A percentile compares a stretch with the other conserved stretches of the same genome.
Evolutionary conservation across 768 basidiomycete genomes (phyloP).

Genomic region (Boletus rubropictus): DNA sequence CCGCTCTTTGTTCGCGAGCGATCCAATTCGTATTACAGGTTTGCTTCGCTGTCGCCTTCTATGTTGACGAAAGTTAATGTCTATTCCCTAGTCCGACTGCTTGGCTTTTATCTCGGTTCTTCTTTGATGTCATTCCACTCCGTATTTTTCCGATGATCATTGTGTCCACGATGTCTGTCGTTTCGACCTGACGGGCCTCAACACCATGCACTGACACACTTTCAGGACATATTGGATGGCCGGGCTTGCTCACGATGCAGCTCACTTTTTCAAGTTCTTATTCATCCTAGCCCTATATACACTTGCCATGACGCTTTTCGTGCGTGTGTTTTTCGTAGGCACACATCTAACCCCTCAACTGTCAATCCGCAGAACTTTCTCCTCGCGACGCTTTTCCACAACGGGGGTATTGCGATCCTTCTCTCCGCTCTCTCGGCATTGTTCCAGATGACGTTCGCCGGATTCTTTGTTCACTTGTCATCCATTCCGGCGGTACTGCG

Average conservation of each 20-base stretch:
- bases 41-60: conserved; percentile 2
- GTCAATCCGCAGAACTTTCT: conserved; percentile 70
- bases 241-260: conserved; percentile 70
- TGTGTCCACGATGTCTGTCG: conserved; percentile 71
- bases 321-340: conserved; percentile 34
- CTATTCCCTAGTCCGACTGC: conserved; percentile 60
- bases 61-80: not conserved
- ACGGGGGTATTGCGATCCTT: conserved; percentile 88
- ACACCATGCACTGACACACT: conserved; percentile 5
- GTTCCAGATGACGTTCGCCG: conserved; percentile 84
- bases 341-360: not conserved
- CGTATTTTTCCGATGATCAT: conserved; percentile 86
- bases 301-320: conserved; percentile 80
- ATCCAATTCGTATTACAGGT: conserved; percentile 83
- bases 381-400: conserved; percentile 74
- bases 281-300: conserved; percentile 84
- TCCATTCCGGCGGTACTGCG: conserved; percentile 86
- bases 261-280: conserved; percentile 91
- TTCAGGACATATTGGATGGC: conserved; percentile 92
- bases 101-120: conserved; percentile 83
- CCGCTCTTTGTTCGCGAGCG: conserved; percentile 88
- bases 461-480: conserved; percentile 86
- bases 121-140: conserved; percentile 87
- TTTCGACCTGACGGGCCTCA: not conserved
- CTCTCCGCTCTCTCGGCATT: conserved; percentile 70